Evolutionary conservation across 2,329 filamentous ascomycete genomes (phyloP).

Genomic region (Aspergillus udagawae): DNA sequence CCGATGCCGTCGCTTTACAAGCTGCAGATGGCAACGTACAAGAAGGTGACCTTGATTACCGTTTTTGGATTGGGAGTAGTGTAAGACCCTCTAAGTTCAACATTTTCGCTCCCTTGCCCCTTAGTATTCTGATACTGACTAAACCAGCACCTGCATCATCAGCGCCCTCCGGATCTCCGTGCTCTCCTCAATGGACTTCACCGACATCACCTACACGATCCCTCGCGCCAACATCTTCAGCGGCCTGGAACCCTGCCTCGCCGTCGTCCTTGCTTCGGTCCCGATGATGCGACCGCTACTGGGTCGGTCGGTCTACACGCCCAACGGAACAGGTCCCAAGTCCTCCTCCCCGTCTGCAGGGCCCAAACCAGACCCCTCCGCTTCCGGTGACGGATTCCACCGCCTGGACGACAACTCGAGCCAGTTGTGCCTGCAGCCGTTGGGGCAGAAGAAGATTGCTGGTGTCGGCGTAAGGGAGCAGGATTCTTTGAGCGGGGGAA

Average conservation of each 20-base stretch:
- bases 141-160: slow-evolving; percentile 32
- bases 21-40: slow-evolving; percentile 20
- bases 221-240: slow-evolving; percentile 35
- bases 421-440: slow-evolving; percentile 23
- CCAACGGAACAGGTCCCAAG: slow-evolving; percentile 14
- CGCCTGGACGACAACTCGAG: slow-evolving; percentile 26
- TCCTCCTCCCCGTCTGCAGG: background rate
- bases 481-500: too few species aligned
- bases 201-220: slow-evolving; percentile 33
- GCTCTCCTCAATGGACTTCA: slow-evolving; percentile 32
- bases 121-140: background rate
- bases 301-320: slow-evolving; percentile 15
- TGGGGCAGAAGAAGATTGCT: slow-evolving; percentile 12
- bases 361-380: slow-evolving; percentile 3
- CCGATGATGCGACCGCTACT: slow-evolving; percentile 41
- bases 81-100: slow-evolving; percentile 9
- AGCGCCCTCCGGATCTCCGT: slow-evolving; percentile 33
- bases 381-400: slow-evolving; percentile 18
- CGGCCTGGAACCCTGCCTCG: slow-evolving; percentile 38
- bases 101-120: background rate
- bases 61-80: slow-evolving; percentile 21
- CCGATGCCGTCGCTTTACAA: slow-evolving; percentile 19
- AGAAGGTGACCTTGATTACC: slow-evolving; percentile 20
- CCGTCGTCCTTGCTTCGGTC: slow-evolving; percentile 38
- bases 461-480: background rate